Evolutionary conservation across 768 basidiomycete species (phyloP), one percentile per base, ranked within the genome.

Genomic region (Hypholoma fasciculare): DNA sequence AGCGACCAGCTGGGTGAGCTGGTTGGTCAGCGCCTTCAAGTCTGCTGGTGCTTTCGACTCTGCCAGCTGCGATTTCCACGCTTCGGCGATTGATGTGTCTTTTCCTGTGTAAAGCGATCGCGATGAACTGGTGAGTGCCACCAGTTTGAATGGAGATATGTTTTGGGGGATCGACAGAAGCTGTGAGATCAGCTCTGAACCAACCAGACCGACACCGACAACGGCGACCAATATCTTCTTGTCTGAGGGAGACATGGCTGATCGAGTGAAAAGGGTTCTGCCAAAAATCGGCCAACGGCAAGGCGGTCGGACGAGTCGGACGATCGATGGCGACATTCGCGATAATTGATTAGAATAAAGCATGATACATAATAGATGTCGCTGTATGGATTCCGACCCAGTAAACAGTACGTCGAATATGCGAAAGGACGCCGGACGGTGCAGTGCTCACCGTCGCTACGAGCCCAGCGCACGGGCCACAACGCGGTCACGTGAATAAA

Each of bases 191-290:
- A 98, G 84, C 68, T 94, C 92, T 40, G 84, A 79, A 27, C 97
- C 97, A 23, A 99, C 97, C 52, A 96, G 90, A 3, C 97, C 97
- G 34, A 94, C 83, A 57, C 97, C 97, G 55, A 98, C 80, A 62
- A 97, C 81, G 44, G 93, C 93, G 53, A 98, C 85, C 74, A 77
- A 71, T 58, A 77, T 68, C 39, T 67, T 69, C 42, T 68, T 63
- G 43, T 67, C 59, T 30, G 58, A 44, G 43, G 62, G 49, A 44
- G 65, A 60, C 70, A 71, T 72, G 57, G 57, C 65, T 58, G 65
- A 49, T 40, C 52, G 39, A 27, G 44, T 27, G 27, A 16, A 43
- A 16, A 30, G 42, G 13, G 13, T 16, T 52, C 51, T 46, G 27
- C 48, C 46, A 26, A 36, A 47, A 36, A 54, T 19, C n/a, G 43